A percentile compares a stretch with the other conserved stretches of the same genome.
These are phyloP conservation scores for Lachnellula subtilissima DNA, from an alignment of 2,329 filamentous ascomycete species.

Conservation along the genomic window DNA sequence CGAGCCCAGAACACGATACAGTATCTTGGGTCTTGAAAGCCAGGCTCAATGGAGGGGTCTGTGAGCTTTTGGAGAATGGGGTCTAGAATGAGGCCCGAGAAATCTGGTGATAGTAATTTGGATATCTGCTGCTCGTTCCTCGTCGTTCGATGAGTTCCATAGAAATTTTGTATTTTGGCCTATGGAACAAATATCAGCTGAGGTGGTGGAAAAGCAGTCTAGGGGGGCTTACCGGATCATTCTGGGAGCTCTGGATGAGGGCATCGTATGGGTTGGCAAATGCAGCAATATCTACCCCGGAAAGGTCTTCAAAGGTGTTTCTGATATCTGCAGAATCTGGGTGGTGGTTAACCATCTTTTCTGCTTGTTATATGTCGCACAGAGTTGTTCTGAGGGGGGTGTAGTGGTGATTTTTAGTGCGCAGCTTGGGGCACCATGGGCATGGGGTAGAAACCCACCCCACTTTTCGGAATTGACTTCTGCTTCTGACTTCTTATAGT, in stretches of 20 bases:
- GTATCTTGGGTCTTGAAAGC: constrained; percentile 70
- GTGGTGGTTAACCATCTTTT: constrained; percentile 15
- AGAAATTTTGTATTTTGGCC: constrained; percentile 38
- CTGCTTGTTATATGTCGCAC: too few species aligned
- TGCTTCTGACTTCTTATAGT: too few species aligned
- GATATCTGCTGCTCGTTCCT: constrained; percentile 72
- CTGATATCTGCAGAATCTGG: constrained; percentile 23
- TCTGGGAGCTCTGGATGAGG: constrained; percentile 30
- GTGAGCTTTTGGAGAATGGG: constrained; percentile 67
- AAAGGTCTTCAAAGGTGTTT: constrained; percentile 33
- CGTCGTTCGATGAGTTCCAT: constrained; percentile 66
- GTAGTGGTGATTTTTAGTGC: too few species aligned
- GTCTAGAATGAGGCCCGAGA: constrained; percentile 69
- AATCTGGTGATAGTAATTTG: constrained; percentile 65
- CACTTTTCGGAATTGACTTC: too few species aligned
- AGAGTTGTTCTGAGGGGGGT: too few species aligned
- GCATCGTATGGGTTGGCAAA: constrained; percentile 32
- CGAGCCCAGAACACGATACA: constrained; percentile 87
- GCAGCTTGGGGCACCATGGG: too few species aligned
- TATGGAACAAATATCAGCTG: constrained; percentile 5
- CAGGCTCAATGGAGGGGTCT: constrained; percentile 57
- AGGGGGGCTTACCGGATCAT: constrained; percentile 26
- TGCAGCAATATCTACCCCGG: constrained; percentile 27
- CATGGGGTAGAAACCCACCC: too few species aligned
- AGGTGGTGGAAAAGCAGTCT: neutral